phyloP scores from a whole-genome alignment of 2,329 filamentous ascomycete genomes.

The Aureobasidium pullulans region DNA sequence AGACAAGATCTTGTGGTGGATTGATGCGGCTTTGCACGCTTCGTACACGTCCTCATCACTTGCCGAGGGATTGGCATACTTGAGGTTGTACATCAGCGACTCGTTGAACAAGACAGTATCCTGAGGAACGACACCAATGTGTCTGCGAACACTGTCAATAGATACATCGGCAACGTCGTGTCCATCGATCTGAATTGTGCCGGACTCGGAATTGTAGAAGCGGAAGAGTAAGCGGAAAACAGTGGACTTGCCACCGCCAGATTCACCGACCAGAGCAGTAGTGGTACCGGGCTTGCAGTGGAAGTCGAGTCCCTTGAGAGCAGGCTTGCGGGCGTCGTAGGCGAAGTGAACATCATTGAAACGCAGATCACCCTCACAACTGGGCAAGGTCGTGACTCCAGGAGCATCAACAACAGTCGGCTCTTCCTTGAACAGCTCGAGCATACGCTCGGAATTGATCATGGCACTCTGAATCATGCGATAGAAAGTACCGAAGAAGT shows the following conservation, averaged over 20 bases:
- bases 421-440: conserved; percentile 93
- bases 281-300: conserved; percentile 83
- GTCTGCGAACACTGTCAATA: conserved; percentile 83
- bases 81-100: conserved; percentile 87
- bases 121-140: conserved; percentile 94
- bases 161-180: conserved; percentile 77
- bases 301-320: conserved; percentile 76
- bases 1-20: conserved; percentile 82
- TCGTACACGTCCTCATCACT: conserved; percentile 74
- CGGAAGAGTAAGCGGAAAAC: conserved; percentile 93
- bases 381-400: conserved; percentile 52
- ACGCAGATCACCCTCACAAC: conserved; percentile 71
- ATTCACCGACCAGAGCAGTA: conserved; percentile 92
- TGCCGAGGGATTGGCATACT: conserved; percentile 75
- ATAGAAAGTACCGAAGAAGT: conserved; percentile 87
- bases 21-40: conserved; percentile 79
- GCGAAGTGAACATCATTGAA: conserved; percentile 88
- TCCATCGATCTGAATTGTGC: conserved; percentile 77
- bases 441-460: conserved; percentile 91
- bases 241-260: conserved; percentile 93
- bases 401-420: conserved; percentile 80
- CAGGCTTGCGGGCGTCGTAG: conserved; percentile 80
- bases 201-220: conserved; percentile 81
- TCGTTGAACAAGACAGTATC: conserved; percentile 96
- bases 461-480: conserved; percentile 91